Percentiles rank a stretch among this genome's conserved stretches.
These are phyloP conservation scores for Dacryopinax primogenitus DNA, from an alignment of 768 basidiomycete species.

Conservation along the genomic window DNA sequence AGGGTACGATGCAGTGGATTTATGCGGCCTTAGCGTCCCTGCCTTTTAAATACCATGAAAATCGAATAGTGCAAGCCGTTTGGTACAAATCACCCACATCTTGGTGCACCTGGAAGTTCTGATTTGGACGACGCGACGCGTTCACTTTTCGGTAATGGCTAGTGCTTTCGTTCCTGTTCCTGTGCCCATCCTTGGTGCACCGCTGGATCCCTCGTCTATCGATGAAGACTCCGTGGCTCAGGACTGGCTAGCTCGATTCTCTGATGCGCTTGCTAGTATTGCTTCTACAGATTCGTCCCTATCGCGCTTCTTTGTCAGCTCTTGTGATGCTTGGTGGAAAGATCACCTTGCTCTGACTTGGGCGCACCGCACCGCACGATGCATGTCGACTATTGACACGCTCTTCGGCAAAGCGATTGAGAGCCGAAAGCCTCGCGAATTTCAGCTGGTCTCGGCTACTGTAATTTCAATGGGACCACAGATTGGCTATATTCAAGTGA, in stretches of 20 bases:
- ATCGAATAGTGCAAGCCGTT: neutral
- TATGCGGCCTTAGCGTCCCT: constrained; percentile 5
- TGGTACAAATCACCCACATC: neutral
- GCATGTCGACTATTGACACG: constrained; percentile 35
- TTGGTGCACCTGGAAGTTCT: too few species aligned
- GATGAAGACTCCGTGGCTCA: neutral
- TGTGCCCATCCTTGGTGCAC: neutral
- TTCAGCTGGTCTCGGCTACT: neutral
- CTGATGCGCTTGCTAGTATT: neutral
- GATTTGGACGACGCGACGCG: too few species aligned
- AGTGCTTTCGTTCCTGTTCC: neutral
- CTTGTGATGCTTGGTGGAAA: constrained; percentile 37
- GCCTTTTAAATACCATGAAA: neutral
- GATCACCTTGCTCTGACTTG: constrained; percentile 52
- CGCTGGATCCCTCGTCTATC: neutral
- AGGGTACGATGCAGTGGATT: neutral
- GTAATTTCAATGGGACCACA: constrained; percentile 11
- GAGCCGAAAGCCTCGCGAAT: constrained; percentile 12
- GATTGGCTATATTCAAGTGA: constrained; percentile 42
- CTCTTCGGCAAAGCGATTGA: constrained; percentile 27
- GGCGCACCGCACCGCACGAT: constrained; percentile 38
- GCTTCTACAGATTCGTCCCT: neutral
- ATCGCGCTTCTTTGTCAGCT: neutral
- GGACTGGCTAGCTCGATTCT: neutral
- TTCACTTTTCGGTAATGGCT: neutral